phyloP scores from a whole-genome alignment of 768 basidiomycete species.

The Lactarius quietus region DNA sequence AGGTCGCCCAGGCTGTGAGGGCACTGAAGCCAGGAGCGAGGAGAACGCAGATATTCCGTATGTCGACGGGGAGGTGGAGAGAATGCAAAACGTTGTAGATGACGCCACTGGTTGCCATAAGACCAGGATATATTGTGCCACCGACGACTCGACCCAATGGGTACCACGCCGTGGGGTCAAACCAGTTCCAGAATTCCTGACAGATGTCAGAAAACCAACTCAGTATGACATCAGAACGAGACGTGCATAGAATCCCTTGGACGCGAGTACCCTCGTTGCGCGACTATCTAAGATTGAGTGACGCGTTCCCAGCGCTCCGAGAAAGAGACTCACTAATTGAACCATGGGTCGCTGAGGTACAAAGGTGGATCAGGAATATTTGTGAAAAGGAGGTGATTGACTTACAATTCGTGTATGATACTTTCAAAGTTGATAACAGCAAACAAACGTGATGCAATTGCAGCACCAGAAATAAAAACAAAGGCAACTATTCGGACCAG shows the following conservation, averaged over 20 bases:
- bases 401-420: conserved; percentile 99
- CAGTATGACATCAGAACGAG: neutral
- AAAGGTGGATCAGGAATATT: neutral
- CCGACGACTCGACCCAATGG: conserved; percentile 98
- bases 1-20: conserved; percentile 93
- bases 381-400: conserved; percentile 22
- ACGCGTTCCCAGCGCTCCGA: neutral
- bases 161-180: conserved; percentile 99
- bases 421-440: conserved; percentile 98
- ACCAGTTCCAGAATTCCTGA: conserved; percentile 99
- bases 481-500: conserved; percentile 89
- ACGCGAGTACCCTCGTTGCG: conserved; percentile 85
- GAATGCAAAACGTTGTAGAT: conserved; percentile 90
- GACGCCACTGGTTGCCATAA: conserved; percentile 97
- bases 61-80: conserved; percentile 93
- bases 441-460: conserved; percentile 93
- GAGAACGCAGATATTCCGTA: conserved; percentile 94
- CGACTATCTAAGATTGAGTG: conserved; percentile 52
- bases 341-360: conserved; percentile 85
- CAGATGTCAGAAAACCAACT: conserved; percentile 16
- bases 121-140: conserved; percentile 95
- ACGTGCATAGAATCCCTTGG: conserved; percentile 93
- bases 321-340: conserved; percentile 80
- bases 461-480: conserved; percentile 86
- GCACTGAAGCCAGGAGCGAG: conserved; percentile 97